These are phyloP conservation scores for Paspalum notatum DNA, from an alignment of 176 grass and related monocot species.

Conservation along the genomic window DNA sequence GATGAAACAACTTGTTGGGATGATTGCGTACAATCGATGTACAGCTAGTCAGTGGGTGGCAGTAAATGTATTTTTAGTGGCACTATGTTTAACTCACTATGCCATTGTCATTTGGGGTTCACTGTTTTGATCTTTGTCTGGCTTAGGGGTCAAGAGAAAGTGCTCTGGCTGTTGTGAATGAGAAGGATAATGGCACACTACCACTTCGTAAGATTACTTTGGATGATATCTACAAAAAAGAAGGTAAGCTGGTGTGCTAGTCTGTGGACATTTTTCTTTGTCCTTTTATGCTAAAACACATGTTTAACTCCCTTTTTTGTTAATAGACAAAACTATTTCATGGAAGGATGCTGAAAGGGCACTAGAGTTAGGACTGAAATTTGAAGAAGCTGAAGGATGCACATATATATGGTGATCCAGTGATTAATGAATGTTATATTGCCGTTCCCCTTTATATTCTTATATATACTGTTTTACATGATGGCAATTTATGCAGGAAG, in stretches of 20 bases:
- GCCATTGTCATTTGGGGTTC: background rate
- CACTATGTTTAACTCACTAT: background rate
- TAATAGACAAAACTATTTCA: constrained; percentile 79
- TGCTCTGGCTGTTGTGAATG: constrained; percentile 73
- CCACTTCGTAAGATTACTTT: constrained; percentile 68
- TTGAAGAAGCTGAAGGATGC: constrained; percentile 81
- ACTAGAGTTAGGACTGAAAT: constrained; percentile 74
- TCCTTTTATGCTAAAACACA: constrained; percentile 10
- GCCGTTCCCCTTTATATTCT: constrained; percentile 26
- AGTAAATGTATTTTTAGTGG: constrained; percentile 12
- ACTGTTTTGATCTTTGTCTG: constrained; percentile 24
- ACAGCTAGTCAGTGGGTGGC: background rate
- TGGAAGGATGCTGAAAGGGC: constrained; percentile 76
- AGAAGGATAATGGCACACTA: constrained; percentile 65
- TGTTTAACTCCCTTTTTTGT: constrained; percentile 22
- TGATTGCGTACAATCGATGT: background rate
- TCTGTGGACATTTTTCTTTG: constrained; percentile 5
- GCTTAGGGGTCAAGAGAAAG: constrained; percentile 67
- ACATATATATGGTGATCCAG: constrained; percentile 61
- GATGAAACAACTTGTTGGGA: background rate
- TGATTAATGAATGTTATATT: background rate
- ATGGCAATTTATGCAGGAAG: constrained; percentile 62
- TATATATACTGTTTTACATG: constrained; percentile 42
- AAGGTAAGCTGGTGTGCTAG: constrained; percentile 54
- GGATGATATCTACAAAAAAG: constrained; percentile 85